These are phyloP conservation scores for Emydomyces testavorans DNA, from an alignment of 2,329 filamentous ascomycete species.

Conservation along the genomic window DNA sequence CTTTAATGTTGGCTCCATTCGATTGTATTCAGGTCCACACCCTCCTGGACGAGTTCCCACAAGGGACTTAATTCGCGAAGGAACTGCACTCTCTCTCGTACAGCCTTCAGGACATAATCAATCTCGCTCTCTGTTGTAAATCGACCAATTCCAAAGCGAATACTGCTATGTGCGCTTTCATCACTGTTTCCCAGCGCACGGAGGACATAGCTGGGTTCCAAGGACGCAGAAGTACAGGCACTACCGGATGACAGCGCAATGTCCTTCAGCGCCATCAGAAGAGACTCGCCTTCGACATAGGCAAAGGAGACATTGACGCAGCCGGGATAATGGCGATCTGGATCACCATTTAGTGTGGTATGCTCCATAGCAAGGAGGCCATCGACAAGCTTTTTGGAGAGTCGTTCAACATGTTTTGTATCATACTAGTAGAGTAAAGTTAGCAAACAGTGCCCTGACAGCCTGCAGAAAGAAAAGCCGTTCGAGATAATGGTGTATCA, in stretches of 20 bases:
- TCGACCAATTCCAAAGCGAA: slow-evolving; percentile 90
- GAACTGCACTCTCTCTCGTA: slow-evolving; percentile 81
- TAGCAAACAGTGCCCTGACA: slow-evolving; percentile 15
- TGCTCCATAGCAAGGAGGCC: slow-evolving; percentile 85
- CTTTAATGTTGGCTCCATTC: slow-evolving; percentile 92
- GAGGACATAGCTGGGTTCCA: slow-evolving; percentile 93
- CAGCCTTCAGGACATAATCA: slow-evolving; percentile 92
- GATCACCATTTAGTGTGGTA: slow-evolving; percentile 79
- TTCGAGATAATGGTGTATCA: too few relatives aligned
- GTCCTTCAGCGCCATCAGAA: slow-evolving; percentile 96
- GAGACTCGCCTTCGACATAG: slow-evolving; percentile 94
- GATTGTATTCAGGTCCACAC: slow-evolving; percentile 87
- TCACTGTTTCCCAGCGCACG: slow-evolving; percentile 91
- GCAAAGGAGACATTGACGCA: slow-evolving; percentile 98
- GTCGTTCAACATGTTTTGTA: slow-evolving; percentile 63
- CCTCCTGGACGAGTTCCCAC: slow-evolving; percentile 97
- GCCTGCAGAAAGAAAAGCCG: too few relatives aligned
- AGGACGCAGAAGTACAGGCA: slow-evolving; percentile 89
- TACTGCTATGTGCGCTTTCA: slow-evolving; percentile 94
- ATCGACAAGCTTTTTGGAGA: slow-evolving; percentile 73
- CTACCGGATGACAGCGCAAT: slow-evolving; percentile 94
- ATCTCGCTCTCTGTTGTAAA: slow-evolving; percentile 95
- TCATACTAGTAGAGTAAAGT: slow-evolving; percentile 60
- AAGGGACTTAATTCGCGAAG: slow-evolving; percentile 86
- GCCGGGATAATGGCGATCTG: slow-evolving; percentile 75